Evolutionary conservation across 306 rosid genomes (phyloP).

Genomic region (Arachis hypogaea): DNA sequence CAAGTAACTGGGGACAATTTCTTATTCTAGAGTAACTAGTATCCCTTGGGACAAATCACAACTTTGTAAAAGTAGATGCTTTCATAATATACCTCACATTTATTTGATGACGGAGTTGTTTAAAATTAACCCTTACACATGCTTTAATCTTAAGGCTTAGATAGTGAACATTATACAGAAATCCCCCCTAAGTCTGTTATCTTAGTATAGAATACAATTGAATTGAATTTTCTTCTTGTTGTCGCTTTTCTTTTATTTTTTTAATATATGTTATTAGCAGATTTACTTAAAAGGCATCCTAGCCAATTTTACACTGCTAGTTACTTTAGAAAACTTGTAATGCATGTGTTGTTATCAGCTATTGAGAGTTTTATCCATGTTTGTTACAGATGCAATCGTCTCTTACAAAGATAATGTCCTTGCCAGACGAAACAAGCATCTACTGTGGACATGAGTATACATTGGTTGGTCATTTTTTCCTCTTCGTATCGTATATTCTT

Average conservation of each 20-base stretch:
- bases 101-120: constrained; percentile 17
- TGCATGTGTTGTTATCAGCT: constrained; percentile 17
- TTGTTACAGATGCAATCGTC: constrained; percentile 83
- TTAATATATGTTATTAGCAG: not conserved
- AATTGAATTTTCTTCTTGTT: not conserved
- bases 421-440: constrained; percentile 82
- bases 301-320: constrained; percentile 17
- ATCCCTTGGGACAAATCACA: not conserved
- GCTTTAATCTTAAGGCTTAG: not conserved
- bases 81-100: not conserved
- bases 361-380: constrained; percentile 38
- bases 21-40: constrained; percentile 1
- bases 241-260: not conserved
- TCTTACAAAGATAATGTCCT: constrained; percentile 73
- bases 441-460: constrained; percentile 95
- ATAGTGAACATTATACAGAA: not conserved
- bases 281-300: not conserved
- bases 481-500: constrained; percentile 18
- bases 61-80: constrained; percentile 8
- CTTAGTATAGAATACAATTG: constrained; percentile 8
- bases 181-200: not conserved
- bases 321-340: constrained; percentile 14
- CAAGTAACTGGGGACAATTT: constrained; percentile 4
- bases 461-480: constrained; percentile 56
- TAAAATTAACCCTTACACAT: not conserved